phyloP scores from a whole-genome alignment of 306 rosid species.

The Castanea crenata region DNA sequence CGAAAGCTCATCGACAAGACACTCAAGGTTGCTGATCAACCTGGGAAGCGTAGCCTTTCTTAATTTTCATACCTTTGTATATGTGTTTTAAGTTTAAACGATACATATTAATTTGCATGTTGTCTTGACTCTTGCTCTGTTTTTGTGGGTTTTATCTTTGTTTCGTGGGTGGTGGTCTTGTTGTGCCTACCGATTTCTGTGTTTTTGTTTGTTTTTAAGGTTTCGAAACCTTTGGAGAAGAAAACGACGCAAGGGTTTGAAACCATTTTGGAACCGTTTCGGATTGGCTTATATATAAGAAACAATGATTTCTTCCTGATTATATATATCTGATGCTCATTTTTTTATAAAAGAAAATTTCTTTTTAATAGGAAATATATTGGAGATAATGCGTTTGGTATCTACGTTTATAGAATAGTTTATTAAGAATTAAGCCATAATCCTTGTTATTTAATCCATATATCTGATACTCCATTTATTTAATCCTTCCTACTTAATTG shows the following conservation, averaged over 20 bases:
- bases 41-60: constrained; percentile 31
- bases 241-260: background rate
- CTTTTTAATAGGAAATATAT: background rate
- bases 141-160: background rate
- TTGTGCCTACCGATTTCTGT: constrained; percentile 16
- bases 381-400: background rate
- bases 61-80: background rate
- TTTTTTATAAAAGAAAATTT: background rate
- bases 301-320: background rate
- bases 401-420: too few relatives aligned
- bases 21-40: constrained; percentile 70
- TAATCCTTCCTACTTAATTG: too few relatives aligned
- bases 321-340: background rate
- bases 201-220: constrained; percentile 5
- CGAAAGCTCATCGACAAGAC: constrained; percentile 83
- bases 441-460: too few relatives aligned
- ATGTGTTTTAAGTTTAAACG: too few relatives aligned
- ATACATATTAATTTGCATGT: background rate
- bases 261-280: constrained; percentile 36
- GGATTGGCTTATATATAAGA: constrained; percentile 12
- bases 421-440: too few relatives aligned
- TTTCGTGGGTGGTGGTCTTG: background rate
- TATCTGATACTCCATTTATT: too few relatives aligned
- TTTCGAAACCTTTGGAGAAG: background rate
- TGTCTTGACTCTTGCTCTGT: background rate